Base-by-base conservation (phyloP, 371 early-diverging fungal species). In the Rhizopus sp. region DNA sequence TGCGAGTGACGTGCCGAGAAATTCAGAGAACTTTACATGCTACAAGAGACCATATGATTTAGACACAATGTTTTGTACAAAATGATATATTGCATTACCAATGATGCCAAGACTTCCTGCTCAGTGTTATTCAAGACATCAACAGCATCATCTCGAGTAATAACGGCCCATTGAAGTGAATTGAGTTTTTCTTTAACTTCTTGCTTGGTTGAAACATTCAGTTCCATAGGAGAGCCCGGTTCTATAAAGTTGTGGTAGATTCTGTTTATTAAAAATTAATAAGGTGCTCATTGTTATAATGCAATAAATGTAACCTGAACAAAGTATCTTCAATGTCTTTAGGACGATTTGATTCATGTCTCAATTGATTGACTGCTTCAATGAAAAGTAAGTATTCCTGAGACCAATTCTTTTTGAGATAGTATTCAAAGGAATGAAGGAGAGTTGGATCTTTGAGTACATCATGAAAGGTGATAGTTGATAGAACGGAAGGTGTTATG, bases 301-400 rank as follows among this genome's bases (percentile, higher is more conserved):
- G n/a, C 9, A 52, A 46, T 48, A 7, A 23, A 23, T 5, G 4
- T 61, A 66, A 77, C 78, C 78, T 63, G n/a, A 38, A 62, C 5
- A 75, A 58, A 3, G 41, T 60, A 12, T 38, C 46, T 41, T 72
- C 70, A 7, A 68, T 56, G 40, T 58, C 59, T 29, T 59, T 48
- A 12, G 62, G 32, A 15, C 71, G 46, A 46, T 30, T 32, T 6
- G 31, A 51, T 50, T 69, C 72, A 39, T 75, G 64, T 33, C 62
- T 55, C 34, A 78, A 30, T 38, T 78, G 74, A 37, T 70, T 53
- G 51, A 75, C 55, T 15, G 76, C 72, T 60, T 78, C 76, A n/a
- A 75, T 64, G 41, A 78, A 78, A 7, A 78, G 34, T n/a, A 78
- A 34, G 45, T 75, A 64, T 15, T 73, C 66, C n/a, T 71, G 70